Base-by-base conservation (phyloP, 305 asterid species). In the Fraxinus baroniana region DNA sequence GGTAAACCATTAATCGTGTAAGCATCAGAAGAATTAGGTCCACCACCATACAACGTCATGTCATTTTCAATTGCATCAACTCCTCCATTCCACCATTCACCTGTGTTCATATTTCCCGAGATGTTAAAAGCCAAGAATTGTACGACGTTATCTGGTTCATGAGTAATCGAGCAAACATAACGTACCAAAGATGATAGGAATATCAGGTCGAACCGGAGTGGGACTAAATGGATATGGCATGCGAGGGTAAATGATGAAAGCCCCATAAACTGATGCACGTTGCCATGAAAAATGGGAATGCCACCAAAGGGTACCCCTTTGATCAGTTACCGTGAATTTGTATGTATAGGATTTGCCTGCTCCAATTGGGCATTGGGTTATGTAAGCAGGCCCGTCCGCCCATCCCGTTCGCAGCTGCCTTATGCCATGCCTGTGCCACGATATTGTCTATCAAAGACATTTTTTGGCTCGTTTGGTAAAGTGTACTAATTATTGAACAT, bases 261-360 rank as follows among this genome's bases (percentile, higher is more conserved):
- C 97, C 12, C 98, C 98, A 79, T 91, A 81, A 1, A 92, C 83
- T 6, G 97, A 87, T 72, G 97, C 94, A 44, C 95, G 93, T 86
- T 94, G 98, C 98, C 98, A 94, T 3, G 93, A 84, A 74, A 88
- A 85, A 82, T 94, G 98, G 66, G 98, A 93, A 78, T 94, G 98
- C 98, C 98, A 94, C 91, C 89, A 89, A 4, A 94, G 90, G 0
- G 97, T 92, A 32, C 97, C 97, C 57, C 95, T 88, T 39, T 94
- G 95, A 46, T 83, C 87, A 37, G 41, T 86, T 0, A 91, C 84
- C 18, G 81, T 89, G 91, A 94, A 94, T 5, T 84, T 89, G 90
- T 92, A 93, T 0, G 90, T 89, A 64, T 91, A 94, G 8, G 46
- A 83, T 76, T 85, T 86, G 37, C 92, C 95, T 5, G 75, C 84